phyloP scores from a whole-genome alignment of 441 rosid species.

The Aleurites moluccanus region DNA sequence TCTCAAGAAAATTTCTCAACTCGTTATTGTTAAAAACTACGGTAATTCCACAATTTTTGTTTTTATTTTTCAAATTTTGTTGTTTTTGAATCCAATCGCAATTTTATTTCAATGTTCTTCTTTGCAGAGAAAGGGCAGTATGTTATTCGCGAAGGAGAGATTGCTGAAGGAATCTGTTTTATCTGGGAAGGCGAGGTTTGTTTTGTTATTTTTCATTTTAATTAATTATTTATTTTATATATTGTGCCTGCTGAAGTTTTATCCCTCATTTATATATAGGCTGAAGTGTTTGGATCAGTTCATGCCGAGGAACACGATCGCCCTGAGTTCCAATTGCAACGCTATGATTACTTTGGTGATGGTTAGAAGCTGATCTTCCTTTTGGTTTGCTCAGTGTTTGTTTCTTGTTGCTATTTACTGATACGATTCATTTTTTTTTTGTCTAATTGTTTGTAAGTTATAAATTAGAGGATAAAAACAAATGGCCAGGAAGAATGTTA shows the following conservation, averaged over 20 bases:
- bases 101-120: not conserved
- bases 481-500: not conserved
- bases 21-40: conserved; percentile 49
- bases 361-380: conserved; percentile 42
- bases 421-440: not conserved
- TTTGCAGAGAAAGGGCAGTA: conserved; percentile 65
- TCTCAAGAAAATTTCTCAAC: conserved; percentile 61
- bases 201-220: not conserved
- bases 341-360: conserved; percentile 82
- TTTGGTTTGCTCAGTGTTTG: not conserved
- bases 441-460: not conserved
- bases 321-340: conserved; percentile 69
- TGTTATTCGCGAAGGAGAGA: conserved; percentile 69
- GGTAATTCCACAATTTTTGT: conserved; percentile 42
- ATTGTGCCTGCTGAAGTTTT: not conserved
- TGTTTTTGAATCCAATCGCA: not conserved
- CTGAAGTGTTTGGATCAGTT: conserved; percentile 66
- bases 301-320: conserved; percentile 62
- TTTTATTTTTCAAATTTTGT: not conserved
- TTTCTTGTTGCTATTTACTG: not conserved
- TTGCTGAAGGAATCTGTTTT: conserved; percentile 77
- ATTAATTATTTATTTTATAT: not conserved
- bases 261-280: conserved; percentile 39
- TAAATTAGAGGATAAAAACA: not conserved
- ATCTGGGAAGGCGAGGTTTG: conserved; percentile 87